Evolutionary conservation across 345 rosid species (phyloP).

Genomic region (Arabidopsis arenosa): DNA sequence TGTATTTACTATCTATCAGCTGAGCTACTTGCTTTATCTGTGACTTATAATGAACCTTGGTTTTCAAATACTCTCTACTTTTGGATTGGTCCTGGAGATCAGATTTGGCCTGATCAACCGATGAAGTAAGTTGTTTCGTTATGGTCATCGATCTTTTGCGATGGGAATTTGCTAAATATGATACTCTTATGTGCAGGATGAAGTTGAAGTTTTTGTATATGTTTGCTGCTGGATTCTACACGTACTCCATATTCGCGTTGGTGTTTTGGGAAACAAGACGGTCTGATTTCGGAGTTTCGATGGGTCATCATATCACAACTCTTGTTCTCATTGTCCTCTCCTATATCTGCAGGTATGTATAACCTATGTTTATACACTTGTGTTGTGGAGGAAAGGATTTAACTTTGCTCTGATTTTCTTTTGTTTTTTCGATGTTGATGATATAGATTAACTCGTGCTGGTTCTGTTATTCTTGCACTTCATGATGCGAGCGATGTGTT

Average conservation of each 20-base stretch:
- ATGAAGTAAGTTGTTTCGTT: conserved; percentile 61
- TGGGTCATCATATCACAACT: conserved; percentile 96
- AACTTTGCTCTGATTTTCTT: conserved; percentile 6
- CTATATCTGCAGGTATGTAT: conserved; percentile 71
- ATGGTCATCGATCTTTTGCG: not conserved
- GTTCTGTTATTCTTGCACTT: conserved; percentile 90
- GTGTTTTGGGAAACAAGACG: conserved; percentile 99
- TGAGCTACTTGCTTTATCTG: conserved; percentile 74
- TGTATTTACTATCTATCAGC: conserved; percentile 84
- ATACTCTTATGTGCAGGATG: conserved; percentile 57
- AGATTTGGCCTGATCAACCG: conserved; percentile 92
- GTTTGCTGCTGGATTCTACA: conserved; percentile 95
- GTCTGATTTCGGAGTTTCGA: conserved; percentile 97
- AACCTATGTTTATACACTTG: no score
- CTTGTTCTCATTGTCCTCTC: conserved; percentile 79
- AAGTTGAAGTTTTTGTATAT: conserved; percentile 85
- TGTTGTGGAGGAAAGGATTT: conserved; percentile 6
- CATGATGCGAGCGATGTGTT: conserved; percentile 97
- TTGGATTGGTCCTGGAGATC: conserved; percentile 96
- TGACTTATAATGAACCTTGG: conserved; percentile 88
- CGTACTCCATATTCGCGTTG: conserved; percentile 94
- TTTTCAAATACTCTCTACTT: conserved; percentile 74
- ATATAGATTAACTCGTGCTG: conserved; percentile 85
- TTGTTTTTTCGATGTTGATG: conserved; percentile 13
- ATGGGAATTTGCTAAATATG: not conserved